Evolutionary conservation across 345 rosid species (phyloP), one percentile per base, ranked within the genome.

Genomic region (Erucastrum elatum): DNA sequence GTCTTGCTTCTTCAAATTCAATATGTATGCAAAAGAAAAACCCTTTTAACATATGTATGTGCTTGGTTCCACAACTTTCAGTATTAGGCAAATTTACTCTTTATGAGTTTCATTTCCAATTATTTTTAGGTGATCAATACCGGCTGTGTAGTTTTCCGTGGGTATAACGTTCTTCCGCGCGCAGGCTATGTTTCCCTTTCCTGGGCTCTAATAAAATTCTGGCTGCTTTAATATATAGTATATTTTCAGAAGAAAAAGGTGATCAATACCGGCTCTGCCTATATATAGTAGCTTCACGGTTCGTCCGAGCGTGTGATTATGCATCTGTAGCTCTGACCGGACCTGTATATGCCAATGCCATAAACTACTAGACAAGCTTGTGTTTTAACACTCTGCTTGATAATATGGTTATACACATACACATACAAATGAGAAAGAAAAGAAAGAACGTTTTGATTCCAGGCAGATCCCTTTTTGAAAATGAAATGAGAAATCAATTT

Each of bases 1-100:
- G 77, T 95, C 99, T 17, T 98, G 21, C 98, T 81, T 39, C 99
- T 80, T 95, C 99, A 39, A 93, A 92, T 3, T 98, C 94, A 12
- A 96, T 91, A 67, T 91, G 98, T 97, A 51, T 93, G 73, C 85
- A 77, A 80, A 39, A 9, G 3, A 30, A 49, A 31, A 6, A 35
- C 41, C 8, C 0, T 13, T 51, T 12, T 51, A 51, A 51, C 56
- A 51, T 7, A 21, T 51, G 56, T 15, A 51, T 51, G 21, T 51
- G 56, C 17, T 51, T 51, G 56, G 56, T 51, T 51, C 8, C 21
- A 51, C 56, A n/a, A 51, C 56, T 51, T 51, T 51, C 56, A 51
- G 25, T 55, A 55, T 15, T 2, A 55, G 60, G 60, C 60, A 55
- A 16, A 55, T 55, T 55, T 7, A 17, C 58, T 53, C 25, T 53